Evolutionary conservation across 306 rosid species (phyloP).

Genomic region (Cercis canadensis): DNA sequence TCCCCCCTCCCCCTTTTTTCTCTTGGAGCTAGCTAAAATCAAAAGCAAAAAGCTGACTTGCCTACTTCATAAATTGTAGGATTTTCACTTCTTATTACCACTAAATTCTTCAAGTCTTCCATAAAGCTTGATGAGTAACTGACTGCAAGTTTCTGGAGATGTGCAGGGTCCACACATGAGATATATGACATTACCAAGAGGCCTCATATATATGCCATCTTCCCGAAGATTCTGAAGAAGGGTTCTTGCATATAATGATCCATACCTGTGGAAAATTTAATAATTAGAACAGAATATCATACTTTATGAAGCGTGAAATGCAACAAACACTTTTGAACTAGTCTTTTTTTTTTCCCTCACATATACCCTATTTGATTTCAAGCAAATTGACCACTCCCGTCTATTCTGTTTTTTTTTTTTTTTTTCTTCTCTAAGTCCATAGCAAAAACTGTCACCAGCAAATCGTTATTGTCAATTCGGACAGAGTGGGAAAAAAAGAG

Average conservation of each 20-base stretch:
- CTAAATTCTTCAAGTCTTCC: constrained; percentile 69
- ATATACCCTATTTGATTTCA: too few species aligned
- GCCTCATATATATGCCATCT: constrained; percentile 84
- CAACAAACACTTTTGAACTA: neutral
- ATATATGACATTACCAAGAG: constrained; percentile 84
- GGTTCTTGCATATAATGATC: constrained; percentile 70
- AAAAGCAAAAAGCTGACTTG: neutral
- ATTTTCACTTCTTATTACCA: constrained; percentile 27
- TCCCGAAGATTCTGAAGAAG: constrained; percentile 76
- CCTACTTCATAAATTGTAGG: too few species aligned
- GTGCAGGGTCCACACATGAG: constrained; percentile 96
- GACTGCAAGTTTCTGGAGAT: constrained; percentile 68
- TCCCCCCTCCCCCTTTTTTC: too few species aligned
- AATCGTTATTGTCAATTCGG: neutral
- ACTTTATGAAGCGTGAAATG: constrained; percentile 14
- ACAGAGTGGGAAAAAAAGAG: neutral
- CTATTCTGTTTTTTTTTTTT: too few species aligned
- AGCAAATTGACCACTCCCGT: too few species aligned
- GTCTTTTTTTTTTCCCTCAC: too few species aligned
- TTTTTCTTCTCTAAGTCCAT: too few species aligned
- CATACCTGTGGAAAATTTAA: constrained; percentile 66
- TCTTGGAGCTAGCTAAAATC: constrained; percentile 24
- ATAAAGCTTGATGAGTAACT: constrained; percentile 68
- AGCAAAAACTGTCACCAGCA: too few species aligned
- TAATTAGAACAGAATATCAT: constrained; percentile 21